Percentiles rank a stretch among this genome's conserved stretches.
Evolutionary conservation across 208 protist species (phyloP).

Genomic region (Novymonas esmeraldas): DNA sequence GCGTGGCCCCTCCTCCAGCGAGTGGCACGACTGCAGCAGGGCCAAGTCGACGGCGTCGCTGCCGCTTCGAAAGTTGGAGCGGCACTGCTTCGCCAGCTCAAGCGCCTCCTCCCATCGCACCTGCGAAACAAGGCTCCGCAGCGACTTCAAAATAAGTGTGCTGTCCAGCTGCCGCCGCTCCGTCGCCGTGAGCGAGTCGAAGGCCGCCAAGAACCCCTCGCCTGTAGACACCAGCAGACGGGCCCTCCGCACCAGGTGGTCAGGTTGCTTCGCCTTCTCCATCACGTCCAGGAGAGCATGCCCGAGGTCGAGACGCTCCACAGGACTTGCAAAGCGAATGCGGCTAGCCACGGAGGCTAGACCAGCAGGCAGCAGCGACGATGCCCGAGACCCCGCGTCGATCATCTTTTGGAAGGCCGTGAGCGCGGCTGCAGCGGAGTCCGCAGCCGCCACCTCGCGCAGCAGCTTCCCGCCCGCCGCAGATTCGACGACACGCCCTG

Average conservation of each 20-base stretch:
- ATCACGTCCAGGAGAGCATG: conserved; percentile 23
- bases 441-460: conserved; percentile 30
- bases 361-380: conserved; percentile 25
- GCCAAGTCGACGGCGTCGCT: conserved; percentile 47
- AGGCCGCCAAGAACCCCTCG: conserved; percentile 31
- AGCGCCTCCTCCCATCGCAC: conserved; percentile 75
- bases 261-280: conserved; percentile 29
- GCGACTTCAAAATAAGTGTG: conserved; percentile 34
- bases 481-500: conserved; percentile 12
- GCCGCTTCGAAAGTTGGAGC: conserved; percentile 42
- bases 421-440: conserved; percentile 15
- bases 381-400: conserved; percentile 14
- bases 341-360: conserved; percentile 24
- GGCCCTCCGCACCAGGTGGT: conserved; percentile 27
- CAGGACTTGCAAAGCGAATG: conserved; percentile 8
- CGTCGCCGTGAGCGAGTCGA: conserved; percentile 24
- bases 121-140: conserved; percentile 26
- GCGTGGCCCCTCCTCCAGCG: conserved; percentile 38
- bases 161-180: conserved; percentile 30
- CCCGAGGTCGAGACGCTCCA: conserved; percentile 15
- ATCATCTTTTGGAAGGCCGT: conserved; percentile 30
- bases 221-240: conserved; percentile 30
- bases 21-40: conserved; percentile 34
- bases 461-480: conserved; percentile 28
- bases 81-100: conserved; percentile 44